Base-by-base conservation (phyloP, 1,139 yeast genomes). In the Hansenula lynferdii region DNA sequence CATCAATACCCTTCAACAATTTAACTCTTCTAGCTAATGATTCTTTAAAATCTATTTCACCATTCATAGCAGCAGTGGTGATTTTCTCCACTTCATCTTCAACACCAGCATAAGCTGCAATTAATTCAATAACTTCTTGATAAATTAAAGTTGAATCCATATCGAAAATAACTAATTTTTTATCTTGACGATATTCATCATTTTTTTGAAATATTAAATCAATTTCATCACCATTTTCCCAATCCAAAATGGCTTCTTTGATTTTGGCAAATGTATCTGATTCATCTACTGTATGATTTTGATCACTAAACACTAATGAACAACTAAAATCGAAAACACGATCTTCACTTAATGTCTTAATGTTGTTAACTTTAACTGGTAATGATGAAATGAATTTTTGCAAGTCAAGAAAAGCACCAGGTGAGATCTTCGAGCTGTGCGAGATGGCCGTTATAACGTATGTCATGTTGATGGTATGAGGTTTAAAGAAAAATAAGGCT, bases 141-240 rank as follows among this genome's bases (percentile, higher is more conserved):
- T 85, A 82, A 50, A 94, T 94, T 57, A 94, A 67, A 0, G 98
- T 94, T 1, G 97, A 90, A 65, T 94, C 99, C 98, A 94, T 94
- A 55, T 94, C 98, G 55, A 94, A 94, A 17, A 94, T 86, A 46
- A 86, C 80, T 36, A 92, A 68, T 50, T 77, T 75, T 56, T 83
- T 85, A 38, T 62, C 46, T 48, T 67, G 64, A 51, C 89, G 65
- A 31, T 49, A 57, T 31, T 62, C 60, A 35, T 60, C 60, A 36
- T 64, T 55, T 31, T 44, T 46, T 50, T 77, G 84, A 14, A 75
- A 60, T 12, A 75, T 57, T 12, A 77, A 48, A 45, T 78, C 82
- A 12, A 70, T 59, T 4, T 41, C 42, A 7, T 43, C 41, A 14
- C 41, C 36, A 24, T 41, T 31, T 7, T 42, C 45, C n/a, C 41